A percentile compares a stretch with the other conserved stretches of the same genome.
Conservation (phyloP, 2,329 filamentous ascomycete species). For the Sporothrix brasiliensis region DNA sequence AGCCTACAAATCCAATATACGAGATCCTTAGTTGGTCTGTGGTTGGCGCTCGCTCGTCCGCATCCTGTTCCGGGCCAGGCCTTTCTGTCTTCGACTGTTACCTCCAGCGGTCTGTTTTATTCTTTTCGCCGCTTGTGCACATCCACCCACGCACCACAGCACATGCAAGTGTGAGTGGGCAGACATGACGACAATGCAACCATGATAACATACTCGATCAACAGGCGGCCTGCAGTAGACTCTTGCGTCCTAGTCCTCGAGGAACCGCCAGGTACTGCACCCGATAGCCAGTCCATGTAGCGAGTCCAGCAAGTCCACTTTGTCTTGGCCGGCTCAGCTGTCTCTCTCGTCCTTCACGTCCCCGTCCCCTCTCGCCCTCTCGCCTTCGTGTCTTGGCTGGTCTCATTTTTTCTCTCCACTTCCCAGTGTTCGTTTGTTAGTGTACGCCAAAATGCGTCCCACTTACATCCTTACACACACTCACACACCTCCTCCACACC, state of each 20-base stretch:
- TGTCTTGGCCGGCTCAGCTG: constrained; percentile 1
- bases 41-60: constrained; percentile 22
- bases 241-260: neutral
- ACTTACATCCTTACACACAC: constrained; percentile 1
- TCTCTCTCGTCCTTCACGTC: neutral
- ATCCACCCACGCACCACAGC: constrained; percentile 20
- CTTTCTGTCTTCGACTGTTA: neutral
- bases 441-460: neutral
- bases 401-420: constrained; percentile 19
- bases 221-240: neutral
- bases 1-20: constrained; percentile 1
- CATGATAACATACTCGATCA: neutral
- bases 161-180: constrained; percentile 8
- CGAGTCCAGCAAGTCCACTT: constrained; percentile 11
- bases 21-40: neutral
- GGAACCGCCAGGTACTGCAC: constrained; percentile 29
- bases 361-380: neutral
- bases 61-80: neutral
- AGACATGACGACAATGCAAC: neutral
- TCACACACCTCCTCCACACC: constrained; percentile 8
- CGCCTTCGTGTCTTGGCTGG: constrained; percentile 18
- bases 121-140: constrained; percentile 14
- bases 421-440: constrained; percentile 24
- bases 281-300: neutral
- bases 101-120: neutral